Base-by-base conservation (phyloP, 140 eudicot species). In the Bidens hawaiensis region DNA sequence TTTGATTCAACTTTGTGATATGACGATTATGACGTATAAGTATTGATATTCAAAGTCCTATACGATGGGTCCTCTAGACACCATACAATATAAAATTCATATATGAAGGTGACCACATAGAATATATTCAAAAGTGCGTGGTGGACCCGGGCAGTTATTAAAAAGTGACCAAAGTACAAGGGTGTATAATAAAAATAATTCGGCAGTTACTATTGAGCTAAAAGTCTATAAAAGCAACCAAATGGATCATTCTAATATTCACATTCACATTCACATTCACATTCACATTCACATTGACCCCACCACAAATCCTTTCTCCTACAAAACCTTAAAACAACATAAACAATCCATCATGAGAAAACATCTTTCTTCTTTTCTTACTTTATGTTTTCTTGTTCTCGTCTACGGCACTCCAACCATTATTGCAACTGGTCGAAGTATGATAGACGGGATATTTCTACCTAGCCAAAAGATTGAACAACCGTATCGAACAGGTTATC, bases 401-500 rank as follows among this genome's bases (percentile, higher is more conserved):
- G 2, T 58, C 3, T 40, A 25, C 0, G 47, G 18, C 13, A 17
- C 57, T 15, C 10, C 12, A 7, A 27, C 4, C 6, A 18, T 22
- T 21, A 19, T 25, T 14, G 73, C 68, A 10, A 31, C 74, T 0
- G 6, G 78, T 38, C 68, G 78, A 2, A 58, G 62, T 47, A 11
- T 73, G 12, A 19, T 16, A 25, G 61, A 73, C 1, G 30, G 6
- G 0, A 66, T 73, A 47, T 3, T 31, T 31, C 65, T 60, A 6
- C 69, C 62, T 0, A n/a, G 49, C 8, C 57, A 36, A 5, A 34
- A 36, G n/a, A 43, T 13, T 1, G 74, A 73, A 4, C 78, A 69
- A 42, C 81, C 74, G 8, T 65, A 75, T 60, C 53, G 84, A 42
- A 75, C 84, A 9, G 76, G 77, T 16, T 79, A 79, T 18, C 84